phyloP scores from a whole-genome alignment of 2,329 filamentous ascomycete species.

The Seiridium cupressi region DNA sequence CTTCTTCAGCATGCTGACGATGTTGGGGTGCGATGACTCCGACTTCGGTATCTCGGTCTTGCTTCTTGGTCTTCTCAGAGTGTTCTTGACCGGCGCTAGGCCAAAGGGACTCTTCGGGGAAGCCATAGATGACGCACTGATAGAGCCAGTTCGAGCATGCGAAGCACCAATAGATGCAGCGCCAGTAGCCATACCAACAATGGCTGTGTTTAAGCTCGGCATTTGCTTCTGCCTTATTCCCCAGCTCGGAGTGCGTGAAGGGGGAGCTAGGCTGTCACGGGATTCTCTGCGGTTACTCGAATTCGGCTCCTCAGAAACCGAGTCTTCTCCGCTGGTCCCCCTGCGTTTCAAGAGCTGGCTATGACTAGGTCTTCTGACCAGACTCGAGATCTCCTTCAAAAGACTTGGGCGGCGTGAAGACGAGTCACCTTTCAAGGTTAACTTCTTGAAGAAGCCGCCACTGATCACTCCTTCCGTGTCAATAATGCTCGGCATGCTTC shows the following conservation, averaged over 20 bases:
- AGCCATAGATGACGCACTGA: constrained; percentile 51
- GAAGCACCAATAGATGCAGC: constrained; percentile 53
- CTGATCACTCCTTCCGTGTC: constrained; percentile 60
- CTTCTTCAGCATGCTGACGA: constrained; percentile 51
- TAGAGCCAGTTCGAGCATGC: constrained; percentile 59
- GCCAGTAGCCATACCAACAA: constrained; percentile 53
- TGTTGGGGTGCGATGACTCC: constrained; percentile 38
- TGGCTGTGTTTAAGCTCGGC: constrained; percentile 58
- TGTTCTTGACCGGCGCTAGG: constrained; percentile 36
- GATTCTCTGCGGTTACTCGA: constrained; percentile 33
- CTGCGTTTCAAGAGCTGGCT: constrained; percentile 33
- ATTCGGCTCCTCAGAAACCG: constrained; percentile 9
- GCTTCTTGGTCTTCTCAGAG: constrained; percentile 53
- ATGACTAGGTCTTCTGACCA: constrained; percentile 50
- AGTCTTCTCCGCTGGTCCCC: constrained; percentile 11
- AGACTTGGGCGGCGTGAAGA: constrained; percentile 47
- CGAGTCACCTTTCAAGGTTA: constrained; percentile 47
- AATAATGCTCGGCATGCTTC: constrained; percentile 58
- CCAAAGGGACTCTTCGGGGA: constrained; percentile 53
- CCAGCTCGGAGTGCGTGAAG: constrained; percentile 51
- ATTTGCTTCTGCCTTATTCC: constrained; percentile 44
- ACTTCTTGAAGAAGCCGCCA: constrained; percentile 62
- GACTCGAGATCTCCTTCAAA: constrained; percentile 49
- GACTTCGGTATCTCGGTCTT: constrained; percentile 50
- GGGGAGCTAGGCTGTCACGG: constrained; percentile 48